phyloP scores from a whole-genome alignment of 768 basidiomycete species.

The Russula sp. region DNA sequence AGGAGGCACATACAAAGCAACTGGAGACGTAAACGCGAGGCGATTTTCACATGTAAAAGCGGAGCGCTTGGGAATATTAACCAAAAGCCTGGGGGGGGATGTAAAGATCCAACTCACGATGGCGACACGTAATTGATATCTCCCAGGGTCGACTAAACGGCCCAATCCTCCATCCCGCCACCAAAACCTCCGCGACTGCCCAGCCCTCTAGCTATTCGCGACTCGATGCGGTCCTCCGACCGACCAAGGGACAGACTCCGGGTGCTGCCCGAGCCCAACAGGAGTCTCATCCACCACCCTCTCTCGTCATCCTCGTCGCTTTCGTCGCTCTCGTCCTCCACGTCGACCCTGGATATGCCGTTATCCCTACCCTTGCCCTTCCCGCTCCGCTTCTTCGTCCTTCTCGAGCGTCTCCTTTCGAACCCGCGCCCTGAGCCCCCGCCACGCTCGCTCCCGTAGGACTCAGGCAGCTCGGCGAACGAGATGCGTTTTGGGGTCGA shows the following conservation, averaged over 20 bases:
- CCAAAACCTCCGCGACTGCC: slow-evolving; percentile 34
- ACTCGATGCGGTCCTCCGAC: slow-evolving; percentile 45
- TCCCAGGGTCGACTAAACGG: slow-evolving; percentile 1
- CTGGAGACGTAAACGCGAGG: slow-evolving; percentile 1
- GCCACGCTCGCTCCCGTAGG: slow-evolving; percentile 34
- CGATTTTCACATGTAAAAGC: neutral
- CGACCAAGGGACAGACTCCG: slow-evolving; percentile 31
- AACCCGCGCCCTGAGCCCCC: slow-evolving; percentile 22
- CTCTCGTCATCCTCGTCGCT: slow-evolving; percentile 15
- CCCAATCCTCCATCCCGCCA: slow-evolving; percentile 54
- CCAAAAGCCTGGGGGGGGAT: neutral
- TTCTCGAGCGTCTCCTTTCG: slow-evolving; percentile 23
- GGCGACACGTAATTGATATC: slow-evolving; percentile 9
- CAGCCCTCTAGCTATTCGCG: slow-evolving; percentile 30
- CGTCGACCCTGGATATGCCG: slow-evolving; percentile 27
- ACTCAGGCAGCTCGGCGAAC: slow-evolving; percentile 70
- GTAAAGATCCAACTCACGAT: slow-evolving; percentile 3
- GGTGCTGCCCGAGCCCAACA: slow-evolving; percentile 27
- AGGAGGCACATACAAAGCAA: neutral
- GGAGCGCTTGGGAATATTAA: slow-evolving; percentile 10
- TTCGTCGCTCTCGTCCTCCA: slow-evolving; percentile 24
- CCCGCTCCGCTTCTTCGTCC: slow-evolving; percentile 24
- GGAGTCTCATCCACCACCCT: slow-evolving; percentile 31
- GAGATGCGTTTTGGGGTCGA: slow-evolving; percentile 73
- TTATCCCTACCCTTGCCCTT: slow-evolving; percentile 33